Conservation (phyloP, 179 eudicot species). For the Beta corolliflora region DNA sequence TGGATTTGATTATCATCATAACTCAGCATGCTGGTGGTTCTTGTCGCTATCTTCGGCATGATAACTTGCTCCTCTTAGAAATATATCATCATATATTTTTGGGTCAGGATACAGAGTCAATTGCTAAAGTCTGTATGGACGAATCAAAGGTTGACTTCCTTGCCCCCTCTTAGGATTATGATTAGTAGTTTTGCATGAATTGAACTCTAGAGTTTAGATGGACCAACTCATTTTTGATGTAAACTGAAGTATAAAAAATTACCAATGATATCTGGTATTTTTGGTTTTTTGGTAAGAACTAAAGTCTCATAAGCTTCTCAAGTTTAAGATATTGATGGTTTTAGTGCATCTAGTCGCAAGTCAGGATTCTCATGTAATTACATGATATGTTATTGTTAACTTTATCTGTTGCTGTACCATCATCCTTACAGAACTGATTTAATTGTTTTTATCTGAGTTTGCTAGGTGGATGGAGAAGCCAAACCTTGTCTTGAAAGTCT, state of each 20-base stretch:
- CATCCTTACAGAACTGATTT: neutral
- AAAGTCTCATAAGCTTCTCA: neutral
- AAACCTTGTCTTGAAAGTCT: conserved; percentile 63
- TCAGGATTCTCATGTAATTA: neutral
- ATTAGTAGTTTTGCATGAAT: neutral
- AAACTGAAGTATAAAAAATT: neutral
- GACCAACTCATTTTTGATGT: neutral
- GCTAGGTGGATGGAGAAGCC: conserved; percentile 59
- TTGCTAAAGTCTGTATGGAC: conserved; percentile 58
- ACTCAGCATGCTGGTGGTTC: conserved; percentile 82
- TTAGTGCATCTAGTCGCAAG: conserved; percentile 3
- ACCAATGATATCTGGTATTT: neutral
- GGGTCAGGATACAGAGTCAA: conserved; percentile 82
- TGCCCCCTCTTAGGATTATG: neutral
- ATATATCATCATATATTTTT: conserved; percentile 61
- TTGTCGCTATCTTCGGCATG: conserved; percentile 67
- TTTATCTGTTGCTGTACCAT: neutral
- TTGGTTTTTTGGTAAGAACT: too few relatives aligned
- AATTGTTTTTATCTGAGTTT: conserved; percentile 18
- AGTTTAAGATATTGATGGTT: conserved; percentile 4
- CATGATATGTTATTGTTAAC: neutral
- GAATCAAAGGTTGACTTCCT: conserved; percentile 56
- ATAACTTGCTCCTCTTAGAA: conserved; percentile 87
- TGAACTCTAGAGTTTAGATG: neutral
- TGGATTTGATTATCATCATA: conserved; percentile 76